These are phyloP conservation scores for Tubosaeta brunneosetosa DNA, from an alignment of 768 basidiomycete genomes.

Conservation along the genomic window DNA sequence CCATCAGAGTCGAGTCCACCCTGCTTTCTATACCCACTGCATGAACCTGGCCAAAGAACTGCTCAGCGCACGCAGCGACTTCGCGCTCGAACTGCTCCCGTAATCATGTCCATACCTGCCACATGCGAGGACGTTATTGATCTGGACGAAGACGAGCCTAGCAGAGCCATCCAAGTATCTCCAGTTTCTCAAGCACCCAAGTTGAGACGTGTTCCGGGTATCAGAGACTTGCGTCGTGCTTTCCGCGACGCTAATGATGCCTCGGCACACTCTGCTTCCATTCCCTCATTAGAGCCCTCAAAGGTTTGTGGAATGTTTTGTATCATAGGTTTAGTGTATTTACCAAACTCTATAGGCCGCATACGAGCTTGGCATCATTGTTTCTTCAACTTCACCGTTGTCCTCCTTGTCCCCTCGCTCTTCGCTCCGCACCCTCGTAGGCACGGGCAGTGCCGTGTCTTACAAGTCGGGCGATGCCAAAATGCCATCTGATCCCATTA, in stretches of 20 bases:
- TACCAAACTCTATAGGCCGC: slow-evolving; percentile 10
- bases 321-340: background rate
- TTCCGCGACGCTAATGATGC: slow-evolving; percentile 15
- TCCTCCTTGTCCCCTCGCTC: slow-evolving; percentile 16
- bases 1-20: slow-evolving; percentile 8
- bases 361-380: slow-evolving; percentile 22
- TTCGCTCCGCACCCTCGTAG: slow-evolving; percentile 25
- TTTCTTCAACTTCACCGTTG: background rate
- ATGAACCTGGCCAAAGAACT: slow-evolving; percentile 25
- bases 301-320: slow-evolving; percentile 11
- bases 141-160: slow-evolving; percentile 2
- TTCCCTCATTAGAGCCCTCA: slow-evolving; percentile 5
- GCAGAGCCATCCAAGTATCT: background rate
- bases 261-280: slow-evolving; percentile 6
- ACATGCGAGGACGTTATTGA: slow-evolving; percentile 17
- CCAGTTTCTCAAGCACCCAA: slow-evolving; percentile 5
- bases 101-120: slow-evolving; percentile 26
- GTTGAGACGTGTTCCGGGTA: slow-evolving; percentile 22
- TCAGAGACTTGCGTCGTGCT: slow-evolving; percentile 22
- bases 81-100: slow-evolving; percentile 24
- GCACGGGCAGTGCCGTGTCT: background rate
- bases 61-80: slow-evolving; percentile 20
- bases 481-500: slow-evolving; percentile 14
- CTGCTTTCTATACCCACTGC: slow-evolving; percentile 10
- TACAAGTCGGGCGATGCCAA: slow-evolving; percentile 13